These are phyloP conservation scores for Funneliformis geosporum DNA, from an alignment of 192 early-diverging fungal genomes.

Conservation along the genomic window DNA sequence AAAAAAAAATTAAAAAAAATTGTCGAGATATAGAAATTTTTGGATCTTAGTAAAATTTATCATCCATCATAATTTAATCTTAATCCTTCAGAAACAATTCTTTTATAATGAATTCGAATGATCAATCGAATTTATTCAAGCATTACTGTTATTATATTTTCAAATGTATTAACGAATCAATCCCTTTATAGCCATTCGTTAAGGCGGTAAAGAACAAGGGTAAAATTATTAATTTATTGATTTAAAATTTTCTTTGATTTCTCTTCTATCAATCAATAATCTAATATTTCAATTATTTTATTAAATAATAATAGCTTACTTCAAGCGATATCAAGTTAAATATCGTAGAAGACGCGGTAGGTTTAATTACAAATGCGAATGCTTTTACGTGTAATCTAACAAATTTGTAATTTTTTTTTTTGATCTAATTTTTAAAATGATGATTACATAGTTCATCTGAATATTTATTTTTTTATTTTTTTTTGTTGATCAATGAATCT, in stretches of 20 bases:
- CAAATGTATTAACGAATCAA: not conserved
- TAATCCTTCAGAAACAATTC: too few species aligned
- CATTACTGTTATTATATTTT: too few species aligned
- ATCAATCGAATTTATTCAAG: too few species aligned
- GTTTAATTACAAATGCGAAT: conserved; percentile 31
- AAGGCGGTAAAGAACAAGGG: conserved; percentile 92
- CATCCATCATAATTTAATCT: too few species aligned
- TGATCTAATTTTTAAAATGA: conserved; percentile 45
- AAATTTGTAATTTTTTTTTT: not conserved
- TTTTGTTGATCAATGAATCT: conserved; percentile 66
- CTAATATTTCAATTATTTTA: not conserved
- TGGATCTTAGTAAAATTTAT: too few species aligned
- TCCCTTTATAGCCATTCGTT: conserved; percentile 61
- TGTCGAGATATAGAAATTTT: too few species aligned
- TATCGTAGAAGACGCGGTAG: conserved; percentile 97
- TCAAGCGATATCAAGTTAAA: conserved; percentile 99
- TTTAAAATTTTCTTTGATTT: not conserved
- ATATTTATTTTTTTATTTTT: conserved; percentile 33
- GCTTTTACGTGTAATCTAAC: not conserved
- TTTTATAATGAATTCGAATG: too few species aligned
- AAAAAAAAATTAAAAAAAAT: not conserved
- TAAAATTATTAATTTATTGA: not conserved
- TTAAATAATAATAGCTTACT: conserved; percentile 71
- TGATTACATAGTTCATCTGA: conserved; percentile 87
- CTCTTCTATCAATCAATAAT: not conserved